Base-by-base conservation (phyloP, 2,329 filamentous ascomycete species). In the Trichoderma sp. region DNA sequence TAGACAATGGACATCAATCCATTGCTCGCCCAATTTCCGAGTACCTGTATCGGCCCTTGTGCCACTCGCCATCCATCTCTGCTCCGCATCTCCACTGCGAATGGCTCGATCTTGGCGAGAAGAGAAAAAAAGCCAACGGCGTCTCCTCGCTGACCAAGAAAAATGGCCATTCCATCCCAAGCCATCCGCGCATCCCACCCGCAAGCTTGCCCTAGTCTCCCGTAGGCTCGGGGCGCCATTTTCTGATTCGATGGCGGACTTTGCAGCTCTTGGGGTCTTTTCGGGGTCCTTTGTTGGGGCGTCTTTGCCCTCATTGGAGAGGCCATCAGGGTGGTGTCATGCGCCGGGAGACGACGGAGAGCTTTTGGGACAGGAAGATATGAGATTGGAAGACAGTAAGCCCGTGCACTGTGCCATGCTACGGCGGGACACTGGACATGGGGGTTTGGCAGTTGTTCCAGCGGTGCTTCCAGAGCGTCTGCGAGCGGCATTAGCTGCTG, bases 41-140 rank as follows among this genome's bases (percentile, higher is more conserved):
- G 32, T 64, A 54, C 60, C 49, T 26, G 49, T 64, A 39, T 39
- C 32, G 46, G 60, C 30, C 60, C 60, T 64, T 43, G 60, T 64
- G 26, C 63, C n/a, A 13, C 43, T 49, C 5, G 21, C 64, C 37
- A 66, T 43, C 54, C 28, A 18, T 34, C 39, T 30, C 32, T 55
- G 21, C 64, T 66, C 64, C 64, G 39, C 64, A 66, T 37, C 64
- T 59, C 64, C 64, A 66, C 64, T 43, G 18, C 52, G 39, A 46
- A 51, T 58, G 54, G 64, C 64, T 59, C 54, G 39, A 59, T 58
- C 54, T 66, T 66, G 54, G 64, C 64, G 11, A 34, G 32, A 14
- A 14, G 13, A 3, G 5, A 14, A 32, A 5, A 16, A 1, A 39
- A 21, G 32, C 11, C 30, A 13, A 39, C 37, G 16, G 39, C 39